Percentiles rank a stretch among this genome's conserved stretches.
Conservation (phyloP, 495 filamentous ascomycete species). For the Aeminium ludgeri region DNA sequence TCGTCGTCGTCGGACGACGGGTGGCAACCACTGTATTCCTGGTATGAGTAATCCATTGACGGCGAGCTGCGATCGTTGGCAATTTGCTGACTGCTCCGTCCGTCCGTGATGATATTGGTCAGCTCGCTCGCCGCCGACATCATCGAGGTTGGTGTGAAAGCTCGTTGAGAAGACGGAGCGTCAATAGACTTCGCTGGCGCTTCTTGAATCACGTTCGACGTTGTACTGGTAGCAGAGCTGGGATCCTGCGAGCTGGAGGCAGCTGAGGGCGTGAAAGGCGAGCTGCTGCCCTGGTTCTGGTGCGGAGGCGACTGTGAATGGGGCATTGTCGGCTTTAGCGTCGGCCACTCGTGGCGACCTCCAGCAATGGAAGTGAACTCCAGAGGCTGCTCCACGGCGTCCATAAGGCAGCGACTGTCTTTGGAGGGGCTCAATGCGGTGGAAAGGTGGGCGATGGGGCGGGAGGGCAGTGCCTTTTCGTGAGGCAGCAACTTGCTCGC, state of each 20-base stretch:
- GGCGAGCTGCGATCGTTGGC: neutral
- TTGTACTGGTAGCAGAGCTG: no score
- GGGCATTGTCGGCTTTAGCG: slow-evolving; percentile 7
- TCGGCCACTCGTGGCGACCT: slow-evolving; percentile 5
- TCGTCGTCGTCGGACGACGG: no score
- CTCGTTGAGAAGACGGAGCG: no score
- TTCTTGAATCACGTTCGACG: no score
- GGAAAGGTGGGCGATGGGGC: slow-evolving; percentile 1
- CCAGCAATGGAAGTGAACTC: neutral
- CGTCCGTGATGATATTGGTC: neutral
- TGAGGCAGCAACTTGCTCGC: slow-evolving; percentile 1
- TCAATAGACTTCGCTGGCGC: no score
- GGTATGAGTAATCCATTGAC: neutral
- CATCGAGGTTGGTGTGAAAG: neutral
- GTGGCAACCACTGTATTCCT: no score
- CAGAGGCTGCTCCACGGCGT: slow-evolving; percentile 11
- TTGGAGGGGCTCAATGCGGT: slow-evolving; percentile 2
- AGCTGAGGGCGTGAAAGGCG: no score
- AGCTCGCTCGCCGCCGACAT: neutral
- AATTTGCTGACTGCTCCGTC: neutral
- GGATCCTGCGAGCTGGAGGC: no score
- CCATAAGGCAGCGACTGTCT: slow-evolving; percentile 7
- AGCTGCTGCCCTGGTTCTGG: no score
- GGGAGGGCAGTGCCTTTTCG: slow-evolving; percentile 12
- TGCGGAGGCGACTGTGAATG: no score